These are phyloP conservation scores for Starmerella ratchasimensis DNA, from an alignment of 805 yeast genomes.

Conservation along the genomic window DNA sequence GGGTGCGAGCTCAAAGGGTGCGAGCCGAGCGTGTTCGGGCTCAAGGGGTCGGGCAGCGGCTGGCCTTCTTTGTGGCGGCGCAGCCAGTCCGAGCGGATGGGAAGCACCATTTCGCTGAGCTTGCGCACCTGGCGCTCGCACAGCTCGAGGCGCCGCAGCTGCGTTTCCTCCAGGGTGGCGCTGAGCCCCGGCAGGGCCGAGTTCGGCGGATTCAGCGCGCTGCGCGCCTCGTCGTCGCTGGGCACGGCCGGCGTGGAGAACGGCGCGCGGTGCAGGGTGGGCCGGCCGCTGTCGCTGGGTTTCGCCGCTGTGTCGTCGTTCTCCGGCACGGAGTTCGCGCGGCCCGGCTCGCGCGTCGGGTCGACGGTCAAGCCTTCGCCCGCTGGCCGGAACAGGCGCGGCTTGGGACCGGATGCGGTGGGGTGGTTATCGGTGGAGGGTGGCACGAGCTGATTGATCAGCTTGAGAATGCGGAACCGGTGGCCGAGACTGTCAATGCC, in stretches of 20 bases:
- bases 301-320: neutral
- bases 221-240: neutral
- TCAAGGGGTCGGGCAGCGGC: constrained; percentile 61
- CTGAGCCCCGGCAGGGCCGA: neutral
- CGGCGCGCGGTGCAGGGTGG: neutral
- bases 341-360: too few species aligned
- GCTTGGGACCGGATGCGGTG: neutral
- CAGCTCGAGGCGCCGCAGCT: constrained; percentile 20
- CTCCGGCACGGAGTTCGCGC: neutral
- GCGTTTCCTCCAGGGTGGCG: neutral
- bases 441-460: too few species aligned
- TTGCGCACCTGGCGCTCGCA: constrained; percentile 29
- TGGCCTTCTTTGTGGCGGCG: constrained; percentile 44
- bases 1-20: neutral
- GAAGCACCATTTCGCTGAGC: constrained; percentile 40
- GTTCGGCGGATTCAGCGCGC: neutral
- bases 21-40: neutral
- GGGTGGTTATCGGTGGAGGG: constrained; percentile 33
- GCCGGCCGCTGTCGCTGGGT: neutral
- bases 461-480: constrained; percentile 46
- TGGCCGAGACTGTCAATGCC: constrained; percentile 43
- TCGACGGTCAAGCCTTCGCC: neutral
- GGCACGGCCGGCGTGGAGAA: neutral
- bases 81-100: constrained; percentile 49
- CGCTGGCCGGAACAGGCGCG: neutral